Percentiles rank a stretch among this genome's conserved stretches.
Conservation (phyloP, 2,329 filamentous ascomycete species). For the Hymenoscyphus fructigenus region DNA sequence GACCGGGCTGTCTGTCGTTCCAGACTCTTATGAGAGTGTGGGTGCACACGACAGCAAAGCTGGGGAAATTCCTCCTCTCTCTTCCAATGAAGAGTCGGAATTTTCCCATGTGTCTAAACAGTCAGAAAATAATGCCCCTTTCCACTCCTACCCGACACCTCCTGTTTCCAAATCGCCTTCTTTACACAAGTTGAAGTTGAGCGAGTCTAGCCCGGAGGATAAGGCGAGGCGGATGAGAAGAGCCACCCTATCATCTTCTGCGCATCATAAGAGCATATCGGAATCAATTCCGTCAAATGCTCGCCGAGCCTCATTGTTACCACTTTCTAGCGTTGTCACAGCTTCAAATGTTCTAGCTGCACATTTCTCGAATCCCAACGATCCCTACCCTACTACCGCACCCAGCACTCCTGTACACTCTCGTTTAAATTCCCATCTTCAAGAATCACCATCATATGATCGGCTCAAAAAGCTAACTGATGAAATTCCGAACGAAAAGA, state of each 20-base stretch:
- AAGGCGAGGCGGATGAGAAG: slow-evolving; percentile 40
- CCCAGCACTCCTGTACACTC: slow-evolving; percentile 52
- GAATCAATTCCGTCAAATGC: slow-evolving; percentile 44
- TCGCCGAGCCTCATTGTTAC: slow-evolving; percentile 49
- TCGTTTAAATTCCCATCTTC: slow-evolving; percentile 46
- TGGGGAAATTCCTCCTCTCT: slow-evolving; percentile 26
- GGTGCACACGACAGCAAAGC: slow-evolving; percentile 24
- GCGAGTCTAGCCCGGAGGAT: slow-evolving; percentile 42
- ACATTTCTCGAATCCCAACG: slow-evolving; percentile 68
- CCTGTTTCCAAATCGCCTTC: slow-evolving; percentile 51
- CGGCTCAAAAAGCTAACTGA: slow-evolving; percentile 87
- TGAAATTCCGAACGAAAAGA: slow-evolving; percentile 72
- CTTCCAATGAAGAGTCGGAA: slow-evolving; percentile 27
- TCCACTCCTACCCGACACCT: slow-evolving; percentile 56
- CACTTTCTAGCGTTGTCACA: slow-evolving; percentile 64
- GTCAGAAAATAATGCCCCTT: slow-evolving; percentile 20
- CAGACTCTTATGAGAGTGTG: slow-evolving; percentile 31
- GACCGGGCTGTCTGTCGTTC: slow-evolving; percentile 28
- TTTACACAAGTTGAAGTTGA: slow-evolving; percentile 44
- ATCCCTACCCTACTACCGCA: slow-evolving; percentile 51
- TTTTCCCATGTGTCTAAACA: slow-evolving; percentile 28
- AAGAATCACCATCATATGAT: slow-evolving; percentile 62
- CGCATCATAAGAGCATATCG: slow-evolving; percentile 45
- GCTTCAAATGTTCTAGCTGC: slow-evolving; percentile 62
- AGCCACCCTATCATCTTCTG: slow-evolving; percentile 29